Conservation (phyloP, 1,284 basidiomycete species). For the Irpex sp. region DNA sequence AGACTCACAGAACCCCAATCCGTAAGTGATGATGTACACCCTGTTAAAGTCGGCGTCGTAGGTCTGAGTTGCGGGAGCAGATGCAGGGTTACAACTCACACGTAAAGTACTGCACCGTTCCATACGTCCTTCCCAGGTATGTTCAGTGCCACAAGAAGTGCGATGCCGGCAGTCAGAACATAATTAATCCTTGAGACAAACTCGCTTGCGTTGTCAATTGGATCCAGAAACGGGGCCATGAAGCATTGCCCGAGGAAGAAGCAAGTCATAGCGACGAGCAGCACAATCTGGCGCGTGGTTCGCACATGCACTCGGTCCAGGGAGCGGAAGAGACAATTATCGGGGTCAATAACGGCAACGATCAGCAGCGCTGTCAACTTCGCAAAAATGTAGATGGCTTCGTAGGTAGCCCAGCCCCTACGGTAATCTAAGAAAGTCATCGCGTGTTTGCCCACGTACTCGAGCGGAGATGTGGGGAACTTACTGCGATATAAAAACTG, state of each 20-base stretch:
- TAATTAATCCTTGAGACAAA: slow-evolving; percentile 72
- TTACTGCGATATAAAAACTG: slow-evolving; percentile 69
- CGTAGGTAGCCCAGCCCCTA: slow-evolving; percentile 63
- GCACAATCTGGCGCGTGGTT: slow-evolving; percentile 61
- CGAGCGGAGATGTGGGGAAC: slow-evolving; percentile 5
- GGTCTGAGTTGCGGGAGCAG: neutral
- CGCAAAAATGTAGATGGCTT: slow-evolving; percentile 59
- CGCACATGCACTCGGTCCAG: slow-evolving; percentile 47
- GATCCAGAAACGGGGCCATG: slow-evolving; percentile 66
- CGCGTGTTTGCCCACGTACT: neutral
- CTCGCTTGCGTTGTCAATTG: slow-evolving; percentile 75
- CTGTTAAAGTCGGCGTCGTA: slow-evolving; percentile 29
- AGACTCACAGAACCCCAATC: slow-evolving; percentile 55
- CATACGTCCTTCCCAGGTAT: slow-evolving; percentile 52
- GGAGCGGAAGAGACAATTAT: slow-evolving; percentile 74
- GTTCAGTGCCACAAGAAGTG: slow-evolving; percentile 55
- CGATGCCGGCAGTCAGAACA: slow-evolving; percentile 58
- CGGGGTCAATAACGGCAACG: slow-evolving; percentile 60
- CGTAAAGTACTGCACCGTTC: slow-evolving; percentile 58
- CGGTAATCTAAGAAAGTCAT: slow-evolving; percentile 50
- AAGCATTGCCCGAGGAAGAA: slow-evolving; percentile 64
- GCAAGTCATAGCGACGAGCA: slow-evolving; percentile 53
- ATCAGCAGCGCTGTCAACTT: slow-evolving; percentile 70
- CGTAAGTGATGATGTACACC: slow-evolving; percentile 66
- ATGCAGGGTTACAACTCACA: slow-evolving; percentile 37